Base-by-base conservation (phyloP, 495 filamentous ascomycete species). In the Talaromyces adpressus region DNA sequence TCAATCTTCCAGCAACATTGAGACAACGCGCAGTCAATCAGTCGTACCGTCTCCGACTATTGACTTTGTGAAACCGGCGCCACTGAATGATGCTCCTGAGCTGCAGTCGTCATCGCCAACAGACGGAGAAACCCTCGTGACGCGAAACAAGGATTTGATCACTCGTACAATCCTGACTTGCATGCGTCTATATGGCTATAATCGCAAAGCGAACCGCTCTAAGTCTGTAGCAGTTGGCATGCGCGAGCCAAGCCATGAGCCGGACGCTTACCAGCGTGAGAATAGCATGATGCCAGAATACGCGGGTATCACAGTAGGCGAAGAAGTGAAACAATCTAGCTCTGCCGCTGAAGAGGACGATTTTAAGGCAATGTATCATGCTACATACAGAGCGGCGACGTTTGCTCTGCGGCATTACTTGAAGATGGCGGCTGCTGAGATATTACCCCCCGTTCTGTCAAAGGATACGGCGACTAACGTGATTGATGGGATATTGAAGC, bases 341-440 rank as follows among this genome's bases (percentile, higher is more conserved):
- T 65, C 67, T 0, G 61, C 61, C 0, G 66, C 70, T 0, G 80
- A 84, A 30, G 82, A 83, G 52, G 85, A 87, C 65, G 84, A 87
- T 56, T 89, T 85, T 70, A 89, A 88, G 68, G 67, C 80, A 8
- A 81, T 88, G 71, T 89, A 89, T 60, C 86, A 89, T 64, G 84
- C 86, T 56, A 85, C 83, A 0, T 87, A 82, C 65, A 87, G 85
- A 63, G 82, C 84, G 20, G 79, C 83, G 1, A 79, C 77, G 22
- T 86, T 87, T 68, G 81, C 84, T 5, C 77, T 87, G 27, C 75
- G 85, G 51, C 78, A 72, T 45, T 77, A 80, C 61, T 70, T 85
- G 60, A 79, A 71, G 59, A 70, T 71, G 27, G 22, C 23, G 41
- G 12, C 20, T 61, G 41, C 47, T 45, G 9, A 67, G 39, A 23